Evolutionary conservation across 139 green algal species (phyloP), one percentile per base, ranked within the genome.

Genomic region (Tetradesmus lagerheimii): DNA sequence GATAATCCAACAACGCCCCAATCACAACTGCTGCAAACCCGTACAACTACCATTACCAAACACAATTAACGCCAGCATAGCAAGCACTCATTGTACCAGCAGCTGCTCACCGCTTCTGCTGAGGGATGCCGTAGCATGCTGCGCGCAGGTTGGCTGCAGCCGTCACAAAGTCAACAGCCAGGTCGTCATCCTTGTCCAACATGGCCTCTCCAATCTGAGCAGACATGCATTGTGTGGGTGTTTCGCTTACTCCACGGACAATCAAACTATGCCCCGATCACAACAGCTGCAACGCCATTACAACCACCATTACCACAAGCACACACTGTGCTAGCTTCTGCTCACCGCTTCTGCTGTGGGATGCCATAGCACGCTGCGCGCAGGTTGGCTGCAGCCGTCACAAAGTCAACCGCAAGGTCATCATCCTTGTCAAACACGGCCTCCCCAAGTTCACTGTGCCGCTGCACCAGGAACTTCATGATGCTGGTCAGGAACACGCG

Each of bases 111-210:
- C 67, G 45, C 45, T 57, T 98, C 89, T 98, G 97, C 75, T 88
- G 84, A 25, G 94, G 92, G 87, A 99, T 99, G 91, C 91, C 90
- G 76, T 98, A 99, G 90, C 91, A 95, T 27, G 80, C 37, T 2
- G 92, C 90, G 9, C 98, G 93, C 77, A 99, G 92, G 93, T 99
- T 99, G 62, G 97, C 91, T 3, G 97, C 96, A 0, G 98, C 94
- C 31, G 96, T 95, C 62, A 99, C 97, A 94, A 99, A 98, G 57
- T 99, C 96, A 16, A 99, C 96, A 0, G 97, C 96, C 62, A 99
- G 92, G 43, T 94, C 91, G 85, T 99, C 97, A 66, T 99, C 98
- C 57, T 87, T 87, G 57, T 87, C 94, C 93, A 90, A 95, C 94
- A 92, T 85, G 11, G 88, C 84, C 4, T 39, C 31, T 4, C 90